These are phyloP conservation scores for Spathaspora jeffriesii DNA, from an alignment of 1,139 yeast genomes.

Conservation along the genomic window DNA sequence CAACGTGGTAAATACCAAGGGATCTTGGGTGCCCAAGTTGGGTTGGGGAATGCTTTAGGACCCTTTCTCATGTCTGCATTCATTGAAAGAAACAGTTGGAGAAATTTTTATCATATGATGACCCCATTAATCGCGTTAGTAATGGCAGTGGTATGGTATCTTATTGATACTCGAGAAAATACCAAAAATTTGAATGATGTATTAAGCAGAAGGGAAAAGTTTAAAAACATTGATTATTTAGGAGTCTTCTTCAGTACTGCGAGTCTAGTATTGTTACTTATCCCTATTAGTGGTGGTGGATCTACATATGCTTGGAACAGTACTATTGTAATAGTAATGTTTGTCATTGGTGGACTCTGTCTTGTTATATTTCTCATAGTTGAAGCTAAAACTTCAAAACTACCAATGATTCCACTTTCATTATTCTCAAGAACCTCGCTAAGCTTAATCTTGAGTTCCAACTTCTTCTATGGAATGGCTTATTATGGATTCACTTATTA, in stretches of 20 bases:
- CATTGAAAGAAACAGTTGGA: slow-evolving; percentile 45
- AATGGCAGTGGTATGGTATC: slow-evolving; percentile 21
- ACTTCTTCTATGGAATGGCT: slow-evolving; percentile 49
- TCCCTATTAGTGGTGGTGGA: slow-evolving; percentile 59
- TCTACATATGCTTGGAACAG: slow-evolving; percentile 51
- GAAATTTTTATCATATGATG: slow-evolving; percentile 46
- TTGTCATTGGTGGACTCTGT: slow-evolving; percentile 43
- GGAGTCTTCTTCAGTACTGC: slow-evolving; percentile 49
- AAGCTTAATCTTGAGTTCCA: slow-evolving; percentile 36
- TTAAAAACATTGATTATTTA: slow-evolving; percentile 47
- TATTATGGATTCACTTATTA: slow-evolving; percentile 47
- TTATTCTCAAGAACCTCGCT: slow-evolving; percentile 38
- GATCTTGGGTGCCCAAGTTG: slow-evolving; percentile 49
- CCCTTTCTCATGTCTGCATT: slow-evolving; percentile 56
- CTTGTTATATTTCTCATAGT: slow-evolving; percentile 35
- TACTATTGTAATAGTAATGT: slow-evolving; percentile 43
- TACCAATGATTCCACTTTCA: slow-evolving; percentile 56
- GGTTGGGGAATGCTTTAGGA: slow-evolving; percentile 55
- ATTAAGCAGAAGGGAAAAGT: slow-evolving; percentile 26
- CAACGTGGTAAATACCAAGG: slow-evolving; percentile 48
- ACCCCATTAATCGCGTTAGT: slow-evolving; percentile 39
- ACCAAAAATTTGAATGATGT: slow-evolving; percentile 23
- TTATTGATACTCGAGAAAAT: slow-evolving; percentile 23
- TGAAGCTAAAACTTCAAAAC: slow-evolving; percentile 45
- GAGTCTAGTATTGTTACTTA: slow-evolving; percentile 42